phyloP scores from a whole-genome alignment of 139 green algal genomes.

The Diplosphaera chodatii region DNA sequence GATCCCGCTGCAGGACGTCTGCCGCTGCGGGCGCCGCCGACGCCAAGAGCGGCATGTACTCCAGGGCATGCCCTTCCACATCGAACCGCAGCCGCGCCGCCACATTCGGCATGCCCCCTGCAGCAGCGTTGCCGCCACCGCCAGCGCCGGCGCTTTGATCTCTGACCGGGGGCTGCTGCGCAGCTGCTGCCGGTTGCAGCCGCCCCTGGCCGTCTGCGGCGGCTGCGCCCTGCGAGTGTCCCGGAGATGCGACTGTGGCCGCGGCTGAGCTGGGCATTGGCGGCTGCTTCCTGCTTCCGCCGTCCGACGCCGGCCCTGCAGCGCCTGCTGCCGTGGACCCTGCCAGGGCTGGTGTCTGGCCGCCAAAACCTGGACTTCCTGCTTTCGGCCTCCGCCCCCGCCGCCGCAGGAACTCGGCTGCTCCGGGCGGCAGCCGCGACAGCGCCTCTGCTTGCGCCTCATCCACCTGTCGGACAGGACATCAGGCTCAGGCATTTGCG shows the following conservation, averaged over 20 bases:
- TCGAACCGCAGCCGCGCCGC: constrained; percentile 17
- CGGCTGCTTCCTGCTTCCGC: no score
- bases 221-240: background rate
- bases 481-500: no score
- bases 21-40: background rate
- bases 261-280: no score
- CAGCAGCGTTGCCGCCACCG: no score
- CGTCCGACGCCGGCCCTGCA: no score
- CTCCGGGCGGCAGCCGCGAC: constrained; percentile 8
- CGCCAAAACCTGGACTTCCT: background rate
- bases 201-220: background rate
- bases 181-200: background rate
- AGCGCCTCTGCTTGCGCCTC: constrained; percentile 22
- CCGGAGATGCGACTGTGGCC: no score
- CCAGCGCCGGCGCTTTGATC: no score
- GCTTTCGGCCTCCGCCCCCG: background rate
- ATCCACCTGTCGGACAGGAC: constrained; percentile 6
- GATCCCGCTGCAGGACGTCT: constrained; percentile 11
- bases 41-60: background rate
- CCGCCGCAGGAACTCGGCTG: constrained; percentile 23
- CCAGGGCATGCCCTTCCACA: constrained; percentile 2
- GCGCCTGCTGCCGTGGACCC: no score
- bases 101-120: background rate
- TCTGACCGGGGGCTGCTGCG: no score
- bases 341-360: no score